Evolutionary conservation across 768 basidiomycete genomes (phyloP), one percentile per base, ranked within the genome.

Genomic region (Galerina sulciceps): DNA sequence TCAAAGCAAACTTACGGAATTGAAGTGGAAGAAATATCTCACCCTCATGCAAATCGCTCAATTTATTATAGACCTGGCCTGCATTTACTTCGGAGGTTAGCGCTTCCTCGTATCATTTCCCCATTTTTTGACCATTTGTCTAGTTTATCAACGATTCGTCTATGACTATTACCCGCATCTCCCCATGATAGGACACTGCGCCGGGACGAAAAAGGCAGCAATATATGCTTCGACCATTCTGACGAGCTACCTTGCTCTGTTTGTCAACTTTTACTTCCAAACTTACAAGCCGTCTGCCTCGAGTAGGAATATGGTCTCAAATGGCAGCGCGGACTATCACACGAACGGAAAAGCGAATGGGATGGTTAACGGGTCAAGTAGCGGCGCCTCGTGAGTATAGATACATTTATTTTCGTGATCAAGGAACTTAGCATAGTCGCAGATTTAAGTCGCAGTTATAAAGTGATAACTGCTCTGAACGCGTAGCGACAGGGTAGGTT

Each of bases 1-100:
- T 40, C 17, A 37, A 10, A 14, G 15, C n/a, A 26, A 36, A 48
- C 53, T 17, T 66, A 14, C 23, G 10, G n/a, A 13, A 40, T 42
- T 52, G 18, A 67, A 96, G 96, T 99, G 97, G 97, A 99, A 99
- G 82, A 95, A 95, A 75, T 95, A 99, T 76, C 75, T 99, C 61
- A 99, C 97, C 40, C 87, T 84, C 26, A 90, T 99, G 89, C 97
- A 99, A 79, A 99, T 99, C 67, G 83, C 82, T 20, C 97, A 99
- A 76, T 99, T 99, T 72, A 75, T 99, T 61, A 88, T 99, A 69
- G 96, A 99, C 76, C 77, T 99, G 18, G 84, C 83, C 73, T 77
- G 91, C 56, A 92, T 96, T 61, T 99, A 97, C 82, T 97, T 96
- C 66, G 97, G 93, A 70, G 94, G 96, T 93, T 70, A 67, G 95